phyloP scores from a whole-genome alignment of 177 flowering plant genomes.

The Vitis hybrid region DNA sequence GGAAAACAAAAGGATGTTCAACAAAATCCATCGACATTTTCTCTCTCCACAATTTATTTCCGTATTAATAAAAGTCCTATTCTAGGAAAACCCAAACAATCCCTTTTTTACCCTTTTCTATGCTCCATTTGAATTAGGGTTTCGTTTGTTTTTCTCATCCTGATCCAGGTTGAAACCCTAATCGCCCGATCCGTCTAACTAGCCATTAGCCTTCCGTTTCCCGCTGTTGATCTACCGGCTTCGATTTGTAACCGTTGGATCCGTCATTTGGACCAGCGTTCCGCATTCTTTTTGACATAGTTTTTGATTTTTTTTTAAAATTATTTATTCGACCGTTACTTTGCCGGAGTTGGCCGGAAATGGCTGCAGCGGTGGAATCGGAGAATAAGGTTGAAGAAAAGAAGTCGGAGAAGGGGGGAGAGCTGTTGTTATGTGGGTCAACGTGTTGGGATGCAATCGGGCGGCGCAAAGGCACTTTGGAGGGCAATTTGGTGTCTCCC shows the following conservation, averaged over 20 bases:
- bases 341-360: not conserved
- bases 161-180: slow-evolving; percentile 17
- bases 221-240: slow-evolving; percentile 20
- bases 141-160: slow-evolving; percentile 12
- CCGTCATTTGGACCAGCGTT: not conserved
- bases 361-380: slow-evolving; percentile 26
- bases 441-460: slow-evolving; percentile 82
- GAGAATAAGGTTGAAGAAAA: slow-evolving; percentile 42
- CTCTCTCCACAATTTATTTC: too few relatives aligned
- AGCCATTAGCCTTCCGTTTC: slow-evolving; percentile 25
- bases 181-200: slow-evolving; percentile 9
- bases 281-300: not conserved
- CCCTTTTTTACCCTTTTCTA: slow-evolving; percentile 7
- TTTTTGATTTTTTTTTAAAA: not conserved
- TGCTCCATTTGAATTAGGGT: slow-evolving; percentile 25
- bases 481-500: slow-evolving; percentile 70
- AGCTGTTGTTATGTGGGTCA: slow-evolving; percentile 84
- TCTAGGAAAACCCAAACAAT: slow-evolving; percentile 27
- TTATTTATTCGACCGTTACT: not conserved
- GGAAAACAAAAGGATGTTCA: too few relatives aligned
- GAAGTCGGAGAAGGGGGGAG: slow-evolving; percentile 58
- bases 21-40: too few relatives aligned
- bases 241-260: slow-evolving; percentile 25
- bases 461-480: slow-evolving; percentile 38
- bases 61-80: slow-evolving; percentile 11